A percentile compares a stretch with the other conserved stretches of the same genome.
phyloP scores from a whole-genome alignment of 441 rosid genomes.

The Omphalea diandra region DNA sequence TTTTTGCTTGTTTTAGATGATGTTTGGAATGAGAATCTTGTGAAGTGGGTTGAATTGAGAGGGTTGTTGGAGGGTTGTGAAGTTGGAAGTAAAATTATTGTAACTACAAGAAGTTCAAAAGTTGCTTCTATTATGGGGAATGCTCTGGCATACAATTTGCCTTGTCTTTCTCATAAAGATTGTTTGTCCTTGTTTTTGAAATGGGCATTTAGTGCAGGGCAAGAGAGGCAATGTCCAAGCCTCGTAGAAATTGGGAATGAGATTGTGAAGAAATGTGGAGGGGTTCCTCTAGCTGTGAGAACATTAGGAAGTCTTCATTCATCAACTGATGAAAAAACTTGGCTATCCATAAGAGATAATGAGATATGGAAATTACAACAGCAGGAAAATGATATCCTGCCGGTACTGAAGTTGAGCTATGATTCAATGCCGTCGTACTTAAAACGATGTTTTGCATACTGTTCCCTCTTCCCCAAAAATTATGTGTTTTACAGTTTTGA shows the following conservation, averaged over 20 bases:
- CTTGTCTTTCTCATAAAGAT: background rate
- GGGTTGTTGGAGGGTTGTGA: background rate
- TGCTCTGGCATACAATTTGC: background rate
- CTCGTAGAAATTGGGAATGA: background rate
- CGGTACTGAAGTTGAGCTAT: conserved; percentile 7
- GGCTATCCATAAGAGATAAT: conserved; percentile 1
- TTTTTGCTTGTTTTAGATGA: conserved; percentile 32
- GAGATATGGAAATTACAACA: conserved; percentile 5
- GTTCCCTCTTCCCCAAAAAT: conserved; percentile 22
- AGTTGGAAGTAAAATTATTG: conserved; percentile 14
- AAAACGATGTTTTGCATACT: conserved; percentile 17
- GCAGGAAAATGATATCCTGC: conserved; percentile 3
- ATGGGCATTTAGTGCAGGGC: background rate
- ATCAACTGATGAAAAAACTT: background rate
- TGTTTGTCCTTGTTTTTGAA: conserved; percentile 8
- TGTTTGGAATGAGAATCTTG: conserved; percentile 23
- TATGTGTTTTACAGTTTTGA: background rate
- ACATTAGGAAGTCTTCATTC: background rate
- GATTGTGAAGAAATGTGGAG: conserved; percentile 8
- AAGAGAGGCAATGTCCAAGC: background rate
- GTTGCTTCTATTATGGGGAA: conserved; percentile 20
- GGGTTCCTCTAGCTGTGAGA: conserved; percentile 19
- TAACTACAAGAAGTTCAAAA: conserved; percentile 11
- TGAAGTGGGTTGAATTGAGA: conserved; percentile 16
- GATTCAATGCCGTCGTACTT: conserved; percentile 6